These are phyloP conservation scores for Sedum album DNA, from an alignment of 164 flowering plant species.

Conservation along the genomic window DNA sequence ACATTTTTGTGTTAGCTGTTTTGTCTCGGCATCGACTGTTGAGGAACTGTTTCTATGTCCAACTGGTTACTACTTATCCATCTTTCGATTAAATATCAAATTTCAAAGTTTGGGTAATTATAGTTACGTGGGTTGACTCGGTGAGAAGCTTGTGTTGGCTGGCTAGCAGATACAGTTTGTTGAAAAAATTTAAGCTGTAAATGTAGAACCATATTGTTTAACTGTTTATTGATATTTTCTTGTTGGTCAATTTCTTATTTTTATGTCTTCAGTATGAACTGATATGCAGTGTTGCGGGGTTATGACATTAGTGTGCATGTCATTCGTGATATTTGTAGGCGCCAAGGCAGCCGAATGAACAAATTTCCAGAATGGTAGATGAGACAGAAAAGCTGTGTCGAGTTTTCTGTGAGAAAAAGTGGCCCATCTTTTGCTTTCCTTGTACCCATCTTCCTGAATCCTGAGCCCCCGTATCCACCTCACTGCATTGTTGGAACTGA, in stretches of 20 bases:
- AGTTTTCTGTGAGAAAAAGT: constrained; percentile 61
- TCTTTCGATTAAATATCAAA: neutral
- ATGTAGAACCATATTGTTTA: too few relatives aligned
- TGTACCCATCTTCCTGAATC: constrained; percentile 86
- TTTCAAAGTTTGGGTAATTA: too few relatives aligned
- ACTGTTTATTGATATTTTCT: too few relatives aligned
- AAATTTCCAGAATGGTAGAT: constrained; percentile 72
- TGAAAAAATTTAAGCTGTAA: too few relatives aligned
- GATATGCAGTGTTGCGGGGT: neutral
- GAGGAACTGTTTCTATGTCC: neutral
- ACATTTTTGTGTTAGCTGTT: neutral
- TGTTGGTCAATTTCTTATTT: neutral
- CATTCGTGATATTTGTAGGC: constrained; percentile 35
- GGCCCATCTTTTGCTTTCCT: constrained; percentile 75
- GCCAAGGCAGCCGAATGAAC: constrained; percentile 51
- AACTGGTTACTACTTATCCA: neutral
- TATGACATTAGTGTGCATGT: neutral
- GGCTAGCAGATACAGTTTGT: too few relatives aligned
- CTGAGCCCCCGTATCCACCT: constrained; percentile 89
- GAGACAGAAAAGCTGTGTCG: constrained; percentile 52
- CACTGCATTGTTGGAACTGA: constrained; percentile 84
- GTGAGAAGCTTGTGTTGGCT: too few relatives aligned
- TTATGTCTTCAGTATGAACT: neutral
- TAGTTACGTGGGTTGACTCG: too few relatives aligned
- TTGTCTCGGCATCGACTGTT: neutral